A percentile compares a stretch with the other conserved stretches of the same genome.
Evolutionary conservation across 371 early-diverging fungal species (phyloP).

Genomic region (Syncephalastrum contaminatum): DNA sequence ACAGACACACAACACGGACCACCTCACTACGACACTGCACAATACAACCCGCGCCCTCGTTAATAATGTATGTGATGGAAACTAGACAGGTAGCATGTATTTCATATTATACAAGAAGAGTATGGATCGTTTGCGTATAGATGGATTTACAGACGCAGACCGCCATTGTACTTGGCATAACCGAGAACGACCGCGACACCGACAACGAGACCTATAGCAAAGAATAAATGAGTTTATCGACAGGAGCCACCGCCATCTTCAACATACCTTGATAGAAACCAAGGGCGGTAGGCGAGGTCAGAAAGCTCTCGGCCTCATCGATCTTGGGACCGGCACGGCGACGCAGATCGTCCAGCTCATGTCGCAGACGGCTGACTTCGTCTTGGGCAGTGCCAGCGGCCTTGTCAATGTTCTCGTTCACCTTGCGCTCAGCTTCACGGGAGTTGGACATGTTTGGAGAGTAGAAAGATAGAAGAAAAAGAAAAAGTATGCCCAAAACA

Average conservation of each 20-base stretch:
- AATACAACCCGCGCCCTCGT: too few species aligned
- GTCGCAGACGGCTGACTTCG: slow-evolving; percentile 33
- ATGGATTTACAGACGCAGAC: slow-evolving; percentile 14
- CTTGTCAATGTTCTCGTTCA: slow-evolving; percentile 22
- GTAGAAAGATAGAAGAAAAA: not conserved
- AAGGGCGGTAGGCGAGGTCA: slow-evolving; percentile 34
- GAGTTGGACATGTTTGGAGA: slow-evolving; percentile 2
- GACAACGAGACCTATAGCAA: slow-evolving; percentile 12
- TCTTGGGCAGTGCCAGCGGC: slow-evolving; percentile 33
- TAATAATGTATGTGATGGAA: too few species aligned
- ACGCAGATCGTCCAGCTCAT: slow-evolving; percentile 35
- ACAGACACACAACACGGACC: too few species aligned
- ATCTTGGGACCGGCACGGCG: slow-evolving; percentile 37
- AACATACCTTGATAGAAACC: slow-evolving; percentile 38
- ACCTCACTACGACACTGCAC: too few species aligned
- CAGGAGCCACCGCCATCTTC: too few species aligned
- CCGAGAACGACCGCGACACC: slow-evolving; percentile 17
- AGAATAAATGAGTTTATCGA: not conserved
- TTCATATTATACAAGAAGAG: too few species aligned
- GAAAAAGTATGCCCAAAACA: not conserved
- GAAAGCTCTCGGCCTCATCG: slow-evolving; percentile 33
- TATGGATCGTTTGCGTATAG: too few species aligned
- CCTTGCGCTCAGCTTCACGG: slow-evolving; percentile 13
- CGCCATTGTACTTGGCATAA: slow-evolving; percentile 21
- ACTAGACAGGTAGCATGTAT: too few species aligned